Conservation (phyloP, 1,284 basidiomycete genomes). For the Boletus albobrunnescens region DNA sequence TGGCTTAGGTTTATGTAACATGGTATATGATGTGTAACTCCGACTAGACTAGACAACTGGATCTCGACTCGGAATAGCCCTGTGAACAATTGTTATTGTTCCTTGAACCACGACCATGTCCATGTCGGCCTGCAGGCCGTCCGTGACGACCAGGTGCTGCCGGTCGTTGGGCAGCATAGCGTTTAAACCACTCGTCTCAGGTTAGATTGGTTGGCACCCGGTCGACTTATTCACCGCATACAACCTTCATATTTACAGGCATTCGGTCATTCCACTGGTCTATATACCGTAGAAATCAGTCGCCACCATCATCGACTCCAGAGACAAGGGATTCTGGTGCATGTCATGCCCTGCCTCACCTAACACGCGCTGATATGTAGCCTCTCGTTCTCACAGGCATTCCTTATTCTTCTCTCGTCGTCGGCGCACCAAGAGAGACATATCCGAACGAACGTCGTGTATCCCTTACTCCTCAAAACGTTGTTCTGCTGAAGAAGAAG, state of each 20-base stretch:
- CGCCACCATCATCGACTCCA: slow-evolving; percentile 3
- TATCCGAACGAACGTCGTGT: slow-evolving; percentile 77
- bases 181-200: slow-evolving; percentile 23
- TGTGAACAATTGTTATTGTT: slow-evolving; percentile 18
- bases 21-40: slow-evolving; percentile 8
- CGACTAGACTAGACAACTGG: too few species aligned
- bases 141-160: slow-evolving; percentile 21
- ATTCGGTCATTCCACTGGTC: slow-evolving; percentile 34
- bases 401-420: slow-evolving; percentile 69
- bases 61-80: too few species aligned
- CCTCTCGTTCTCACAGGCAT: slow-evolving; percentile 39
- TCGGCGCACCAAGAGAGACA: slow-evolving; percentile 74
- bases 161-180: slow-evolving; percentile 17
- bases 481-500: slow-evolving; percentile 70
- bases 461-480: slow-evolving; percentile 75
- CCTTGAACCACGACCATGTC: slow-evolving; percentile 31
- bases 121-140: slow-evolving; percentile 32
- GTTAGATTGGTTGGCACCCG: slow-evolving; percentile 11
- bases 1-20: slow-evolving; percentile 28
- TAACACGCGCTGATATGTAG: slow-evolving; percentile 3
- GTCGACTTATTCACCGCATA: slow-evolving; percentile 2
- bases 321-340: slow-evolving; percentile 26
- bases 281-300: slow-evolving; percentile 21
- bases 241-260: slow-evolving; percentile 15
- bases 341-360: slow-evolving; percentile 1